A percentile compares a stretch with the other conserved stretches of the same genome.
phyloP scores from a whole-genome alignment of 2,329 filamentous ascomycete genomes.

The Diaporthe ilicicola region DNA sequence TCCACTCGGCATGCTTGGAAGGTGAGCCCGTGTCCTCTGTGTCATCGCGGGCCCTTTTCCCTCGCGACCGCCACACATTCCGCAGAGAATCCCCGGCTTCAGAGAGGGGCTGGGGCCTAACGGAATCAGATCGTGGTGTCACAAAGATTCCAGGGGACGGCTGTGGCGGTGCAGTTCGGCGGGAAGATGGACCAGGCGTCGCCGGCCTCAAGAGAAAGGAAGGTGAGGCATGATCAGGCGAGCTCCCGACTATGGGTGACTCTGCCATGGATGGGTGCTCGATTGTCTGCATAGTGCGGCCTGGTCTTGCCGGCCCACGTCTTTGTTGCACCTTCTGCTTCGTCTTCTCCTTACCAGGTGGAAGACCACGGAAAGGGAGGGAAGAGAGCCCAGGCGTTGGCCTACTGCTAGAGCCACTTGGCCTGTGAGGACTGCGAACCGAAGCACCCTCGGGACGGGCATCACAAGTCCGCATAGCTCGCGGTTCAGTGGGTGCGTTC shows the following conservation, averaged over 20 bases:
- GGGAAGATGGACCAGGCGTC: constrained; percentile 11
- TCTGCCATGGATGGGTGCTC: neutral
- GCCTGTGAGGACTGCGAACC: too few species aligned
- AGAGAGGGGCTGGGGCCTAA: neutral
- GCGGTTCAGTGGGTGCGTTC: constrained; percentile 14
- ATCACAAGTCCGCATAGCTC: constrained; percentile 7
- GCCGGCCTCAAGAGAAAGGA: neutral
- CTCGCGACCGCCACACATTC: neutral
- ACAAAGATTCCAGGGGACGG: neutral
- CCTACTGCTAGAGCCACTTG: too few species aligned
- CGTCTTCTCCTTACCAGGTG: neutral
- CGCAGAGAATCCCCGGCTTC: neutral
- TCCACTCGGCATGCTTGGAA: neutral
- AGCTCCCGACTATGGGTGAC: neutral
- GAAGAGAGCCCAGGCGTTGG: neutral
- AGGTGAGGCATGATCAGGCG: neutral
- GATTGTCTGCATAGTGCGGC: constrained; percentile 16
- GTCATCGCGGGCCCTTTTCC: neutral
- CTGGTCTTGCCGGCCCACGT: constrained; percentile 7
- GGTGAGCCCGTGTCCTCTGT: neutral
- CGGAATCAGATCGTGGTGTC: neutral
- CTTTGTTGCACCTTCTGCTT: neutral
- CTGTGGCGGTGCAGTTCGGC: neutral
- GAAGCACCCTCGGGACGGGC: neutral
- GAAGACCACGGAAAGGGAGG: neutral